Evolutionary conservation across 208 protist genomes (phyloP), one percentile per base, ranked within the genome.

Genomic region (Strigomonas galati): DNA sequence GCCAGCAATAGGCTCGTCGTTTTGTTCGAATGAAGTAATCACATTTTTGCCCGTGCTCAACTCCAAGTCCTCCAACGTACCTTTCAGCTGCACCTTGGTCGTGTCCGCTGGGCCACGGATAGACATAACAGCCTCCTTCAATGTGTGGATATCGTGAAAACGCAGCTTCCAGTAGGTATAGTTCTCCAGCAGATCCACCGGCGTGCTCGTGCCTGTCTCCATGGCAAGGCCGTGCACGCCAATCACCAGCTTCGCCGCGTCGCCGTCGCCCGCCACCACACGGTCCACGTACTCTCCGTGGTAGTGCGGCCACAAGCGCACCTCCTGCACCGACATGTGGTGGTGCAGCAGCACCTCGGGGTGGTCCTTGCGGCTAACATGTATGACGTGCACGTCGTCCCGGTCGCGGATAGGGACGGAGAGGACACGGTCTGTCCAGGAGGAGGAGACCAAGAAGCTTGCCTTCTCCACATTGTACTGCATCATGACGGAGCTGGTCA

Each of bases 391-490:
- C n/a, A 31, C 28, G 19, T n/a, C 27, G 64, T 48, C 56, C 35
- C 10, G 4, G 7, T 40, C 35, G 35, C 35, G 35, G 7, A 37
- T 30, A 9, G 53, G 55, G 26, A 52, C 40, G 17, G 55, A 37
- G 32, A 65, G 24, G n/a, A 59, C 26, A 21, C 56, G 68, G 30
- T 46, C n/a, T 10, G 37, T 51, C 60, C 46, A 65, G 27, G 17
- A 24, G 35, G 21, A 21, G 10, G 5, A 24, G 14, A 23, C 17
- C 32, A 46, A 57, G 21, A 54, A n/a, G 46, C 54, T 54, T 21
- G 57, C 35, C 55, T 72, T 62, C 31, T 72, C 51, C 30, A 55
- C 64, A 5, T 10, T 10, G 21, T 30, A 23, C 53, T 69, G 54
- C 52, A 63, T 60, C 9, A 53, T 4, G 23, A 3, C 17, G 21